phyloP scores from a whole-genome alignment of 345 rosid species.

The Mallotus nudiflorus region DNA sequence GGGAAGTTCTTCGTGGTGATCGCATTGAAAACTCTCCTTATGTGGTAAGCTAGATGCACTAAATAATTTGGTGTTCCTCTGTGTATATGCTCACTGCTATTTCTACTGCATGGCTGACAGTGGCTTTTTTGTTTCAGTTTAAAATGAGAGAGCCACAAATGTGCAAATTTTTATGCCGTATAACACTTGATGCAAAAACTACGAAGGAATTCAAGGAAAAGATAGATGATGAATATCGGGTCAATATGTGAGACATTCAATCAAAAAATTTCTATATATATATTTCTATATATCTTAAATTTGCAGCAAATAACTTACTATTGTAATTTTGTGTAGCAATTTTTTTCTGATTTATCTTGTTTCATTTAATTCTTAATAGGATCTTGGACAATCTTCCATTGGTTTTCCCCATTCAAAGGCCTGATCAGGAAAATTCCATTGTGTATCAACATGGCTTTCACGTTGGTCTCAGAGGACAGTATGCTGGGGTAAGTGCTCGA shows the following conservation, averaged over 20 bases:
- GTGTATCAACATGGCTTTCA: constrained; percentile 64
- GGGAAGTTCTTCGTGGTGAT: constrained; percentile 94
- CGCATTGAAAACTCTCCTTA: constrained; percentile 88
- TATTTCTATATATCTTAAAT: neutral
- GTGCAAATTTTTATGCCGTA: constrained; percentile 60
- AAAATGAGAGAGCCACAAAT: constrained; percentile 78
- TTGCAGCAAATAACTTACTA: neutral
- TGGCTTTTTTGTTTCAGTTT: constrained; percentile 50
- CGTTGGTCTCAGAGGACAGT: constrained; percentile 66
- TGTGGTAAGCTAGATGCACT: constrained; percentile 44
- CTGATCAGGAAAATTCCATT: constrained; percentile 44
- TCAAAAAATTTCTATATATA: neutral
- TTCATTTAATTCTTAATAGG: constrained; percentile 33
- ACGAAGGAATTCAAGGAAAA: constrained; percentile 75
- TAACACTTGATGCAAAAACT: constrained; percentile 49
- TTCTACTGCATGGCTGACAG: constrained; percentile 15
- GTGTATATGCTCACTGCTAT: neutral
- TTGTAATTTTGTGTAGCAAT: neutral
- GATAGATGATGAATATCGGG: constrained; percentile 82
- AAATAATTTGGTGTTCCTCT: neutral
- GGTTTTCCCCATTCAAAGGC: constrained; percentile 56
- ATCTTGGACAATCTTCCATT: constrained; percentile 80
- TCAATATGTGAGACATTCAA: constrained; percentile 58
- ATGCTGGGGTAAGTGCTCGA: constrained; percentile 55
- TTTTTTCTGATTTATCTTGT: constrained; percentile 5